Evolutionary conservation across 257 asterid species (phyloP).

Genomic region (Ligustrum vulgare): DNA sequence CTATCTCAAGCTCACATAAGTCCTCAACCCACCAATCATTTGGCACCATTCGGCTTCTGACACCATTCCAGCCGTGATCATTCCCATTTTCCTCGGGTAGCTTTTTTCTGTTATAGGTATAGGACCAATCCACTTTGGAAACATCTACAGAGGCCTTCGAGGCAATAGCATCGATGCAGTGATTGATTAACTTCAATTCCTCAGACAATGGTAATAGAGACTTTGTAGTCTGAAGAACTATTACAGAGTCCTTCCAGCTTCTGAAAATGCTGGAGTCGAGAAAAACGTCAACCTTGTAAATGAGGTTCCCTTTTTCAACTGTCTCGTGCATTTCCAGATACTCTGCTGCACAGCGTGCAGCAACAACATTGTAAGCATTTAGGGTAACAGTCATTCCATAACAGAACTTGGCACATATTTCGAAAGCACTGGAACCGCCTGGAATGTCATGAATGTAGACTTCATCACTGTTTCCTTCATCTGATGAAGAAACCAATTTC

Average conservation of each 20-base stretch:
- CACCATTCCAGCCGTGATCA: constrained; percentile 57
- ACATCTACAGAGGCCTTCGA: constrained; percentile 71
- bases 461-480: constrained; percentile 61
- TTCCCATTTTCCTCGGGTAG: constrained; percentile 67
- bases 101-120: constrained; percentile 76
- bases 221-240: constrained; percentile 77
- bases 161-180: constrained; percentile 79
- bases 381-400: constrained; percentile 86
- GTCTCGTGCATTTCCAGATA: constrained; percentile 84
- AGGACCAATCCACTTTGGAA: constrained; percentile 89
- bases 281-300: constrained; percentile 89
- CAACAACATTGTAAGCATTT: constrained; percentile 73
- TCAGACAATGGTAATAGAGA: constrained; percentile 55
- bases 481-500: constrained; percentile 59
- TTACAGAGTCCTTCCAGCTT: constrained; percentile 95
- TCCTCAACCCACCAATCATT: constrained; percentile 99
- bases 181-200: constrained; percentile 70
- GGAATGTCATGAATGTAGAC: constrained; percentile 74
- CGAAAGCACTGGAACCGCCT: constrained; percentile 80
- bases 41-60: constrained; percentile 66
- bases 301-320: constrained; percentile 80
- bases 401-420: constrained; percentile 90
- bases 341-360: constrained; percentile 91
- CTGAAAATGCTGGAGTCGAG: constrained; percentile 72
- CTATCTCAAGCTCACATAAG: constrained; percentile 77